Evolutionary conservation across 805 yeast genomes (phyloP).

Genomic region (Brettanomyces nanus): DNA sequence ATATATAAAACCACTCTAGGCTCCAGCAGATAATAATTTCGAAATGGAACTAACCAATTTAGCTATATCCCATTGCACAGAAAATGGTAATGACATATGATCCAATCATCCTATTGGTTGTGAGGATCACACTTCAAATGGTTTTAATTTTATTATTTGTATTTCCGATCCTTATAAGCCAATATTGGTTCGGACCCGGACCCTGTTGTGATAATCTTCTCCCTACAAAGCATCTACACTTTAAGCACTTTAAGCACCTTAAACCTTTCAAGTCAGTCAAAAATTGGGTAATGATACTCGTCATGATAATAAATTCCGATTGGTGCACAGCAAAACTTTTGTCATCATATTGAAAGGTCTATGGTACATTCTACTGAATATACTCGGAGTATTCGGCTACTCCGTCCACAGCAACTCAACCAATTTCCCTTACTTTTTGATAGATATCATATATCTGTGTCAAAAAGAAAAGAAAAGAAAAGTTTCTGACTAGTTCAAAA

Average conservation of each 20-base stretch:
- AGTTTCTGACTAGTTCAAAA: not conserved
- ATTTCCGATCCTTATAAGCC: too few relatives aligned
- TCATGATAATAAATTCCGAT: slow-evolving; percentile 28
- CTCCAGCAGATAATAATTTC: too few relatives aligned
- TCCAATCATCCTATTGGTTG: too few relatives aligned
- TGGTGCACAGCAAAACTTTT: slow-evolving; percentile 29
- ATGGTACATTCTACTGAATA: not conserved
- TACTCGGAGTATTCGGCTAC: not conserved
- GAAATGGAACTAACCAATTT: too few relatives aligned
- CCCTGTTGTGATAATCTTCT: too few relatives aligned
- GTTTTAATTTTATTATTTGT: too few relatives aligned
- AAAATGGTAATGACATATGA: not conserved
- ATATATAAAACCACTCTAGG: too few relatives aligned
- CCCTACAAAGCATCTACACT: too few relatives aligned
- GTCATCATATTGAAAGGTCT: slow-evolving; percentile 20
- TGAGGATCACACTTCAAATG: too few relatives aligned
- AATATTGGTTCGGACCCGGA: too few relatives aligned
- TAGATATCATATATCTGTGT: not conserved
- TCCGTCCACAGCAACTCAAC: not conserved
- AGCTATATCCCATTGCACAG: too few relatives aligned
- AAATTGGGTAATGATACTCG: slow-evolving; percentile 12
- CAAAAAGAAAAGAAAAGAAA: not conserved
- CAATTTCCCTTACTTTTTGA: not conserved
- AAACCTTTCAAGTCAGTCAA: slow-evolving; percentile 1
- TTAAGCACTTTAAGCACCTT: too few relatives aligned